Base-by-base conservation (phyloP, 2,329 filamentous ascomycete species). In the Fusarium zealandicum region DNA sequence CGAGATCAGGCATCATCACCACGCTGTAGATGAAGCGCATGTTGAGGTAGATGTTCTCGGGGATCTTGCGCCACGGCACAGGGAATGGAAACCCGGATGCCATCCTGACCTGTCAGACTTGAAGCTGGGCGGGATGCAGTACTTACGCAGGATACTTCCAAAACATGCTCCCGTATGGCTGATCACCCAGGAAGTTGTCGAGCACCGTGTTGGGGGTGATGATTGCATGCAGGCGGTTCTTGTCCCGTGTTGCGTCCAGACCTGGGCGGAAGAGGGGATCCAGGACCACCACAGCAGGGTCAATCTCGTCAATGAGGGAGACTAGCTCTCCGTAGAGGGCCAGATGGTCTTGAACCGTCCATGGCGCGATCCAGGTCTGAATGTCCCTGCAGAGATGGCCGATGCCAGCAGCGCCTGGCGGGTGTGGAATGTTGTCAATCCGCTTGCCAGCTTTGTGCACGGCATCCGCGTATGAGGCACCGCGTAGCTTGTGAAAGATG, bases 31-130 rank as follows among this genome's bases (percentile, higher is more conserved):
- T 61, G n/a, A 69, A 68, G 31, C 65, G 69, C 6, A 70, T 22
- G 41, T 73, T 71, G 37, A 73, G 54, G 38, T 72, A 73, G 36
- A 70, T 68, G 13, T 74, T 65, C 17, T 69, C 69, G 1, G 67
- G 63, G 7, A 74, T 56, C 16, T 64, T 48, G 22, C 60, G 58
- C 69, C 66, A 73, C 1, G 80, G 78, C 0, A 83, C 67, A 0
- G 80, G 80, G 42, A 76, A 82, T 0, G 70, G 55, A 48, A 75
- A 77, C 4, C 75, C 77, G 1, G 77, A 78, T 1, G 72, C 71
- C 0, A 76, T 69, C 22, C 78, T 80, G 27, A 6, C 10, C 10
- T 13, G 12, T 30, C 5, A 30, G 28, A 11, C 28, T 30, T 13
- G 28, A 10, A 11, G 5, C 10, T 30, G 28, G 12, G 54, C 6